Evolutionary conservation across 23 red algal genomes (phyloP), one percentile per base, ranked within the genome.

Genomic region (Gracilaria vermiculophylla): DNA sequence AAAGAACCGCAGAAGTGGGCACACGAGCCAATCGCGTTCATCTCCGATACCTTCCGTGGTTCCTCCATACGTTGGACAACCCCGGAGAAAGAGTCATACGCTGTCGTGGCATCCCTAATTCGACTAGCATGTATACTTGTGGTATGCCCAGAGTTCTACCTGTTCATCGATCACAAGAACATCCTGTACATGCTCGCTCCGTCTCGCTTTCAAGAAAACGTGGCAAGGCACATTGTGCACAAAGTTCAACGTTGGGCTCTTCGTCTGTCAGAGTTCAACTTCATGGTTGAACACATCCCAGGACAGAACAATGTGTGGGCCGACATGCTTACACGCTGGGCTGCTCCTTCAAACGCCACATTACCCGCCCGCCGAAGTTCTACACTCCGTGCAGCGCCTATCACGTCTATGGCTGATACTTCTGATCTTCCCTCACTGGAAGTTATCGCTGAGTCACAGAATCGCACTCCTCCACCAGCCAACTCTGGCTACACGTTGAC

Each of bases 81-180:
- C 12, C 44, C n/a, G 8, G 51, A 79, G 23, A 54, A 79, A 24
- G 75, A 79, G 53, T n/a, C 16, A 54, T 53, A 53, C 8, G 51
- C 44, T 5, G 28, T 79, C 24, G 5, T 79, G 4, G 75, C 53
- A 36, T 12, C 40, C 11, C 12, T 79, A 9, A 23, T 5, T 21
- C 19, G 75, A 28, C 75, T 79, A 35, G 8, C 44, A 5, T 43
- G 53, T 25, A 47, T 47, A 47, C 51, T 79, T 20, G 32, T 25
- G 7, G 32, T 28, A 13, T 32, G 52, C 0, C 47, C 44, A 61
- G 23, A n/a, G 20, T n/a, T 52, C 21, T 79, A 45, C 15, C 15
- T 79, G 17, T 79, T 51, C 44, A 79, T 25, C 75, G 44, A 79
- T 25, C 75, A 79, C 23, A 42, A 32, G 2, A 79, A 79, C 75